Evolutionary conservation across 257 asterid genomes (phyloP).

Genomic region (Forsythia viridissima): DNA sequence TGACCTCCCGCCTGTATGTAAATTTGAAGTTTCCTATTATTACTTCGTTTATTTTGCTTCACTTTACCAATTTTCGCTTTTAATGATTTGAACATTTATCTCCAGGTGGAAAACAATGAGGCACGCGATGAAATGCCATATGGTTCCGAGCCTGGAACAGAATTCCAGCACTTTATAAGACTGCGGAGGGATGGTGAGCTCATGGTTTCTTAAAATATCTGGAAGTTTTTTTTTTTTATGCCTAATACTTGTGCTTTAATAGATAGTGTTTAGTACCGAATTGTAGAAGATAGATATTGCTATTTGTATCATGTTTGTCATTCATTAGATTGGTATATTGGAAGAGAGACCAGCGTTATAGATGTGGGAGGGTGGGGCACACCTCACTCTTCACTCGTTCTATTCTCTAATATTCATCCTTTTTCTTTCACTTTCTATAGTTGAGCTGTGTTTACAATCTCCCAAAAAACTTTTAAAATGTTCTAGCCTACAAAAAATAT

Average conservation of each 20-base stretch:
- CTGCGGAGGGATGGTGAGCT: constrained; percentile 56
- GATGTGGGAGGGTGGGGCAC: not conserved
- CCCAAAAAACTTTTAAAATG: not conserved
- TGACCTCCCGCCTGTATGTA: constrained; percentile 70
- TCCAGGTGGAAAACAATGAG: constrained; percentile 66
- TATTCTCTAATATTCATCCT: not conserved
- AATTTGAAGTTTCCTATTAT: not conserved
- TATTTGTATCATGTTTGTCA: not conserved
- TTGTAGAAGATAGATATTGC: not conserved
- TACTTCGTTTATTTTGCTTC: not conserved
- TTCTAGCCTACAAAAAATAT: not conserved
- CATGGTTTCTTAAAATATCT: not conserved
- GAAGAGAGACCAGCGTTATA: not conserved
- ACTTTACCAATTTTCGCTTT: not conserved
- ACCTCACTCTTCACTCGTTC: not conserved
- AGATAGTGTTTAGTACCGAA: not conserved
- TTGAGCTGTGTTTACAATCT: not conserved
- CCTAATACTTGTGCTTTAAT: not conserved
- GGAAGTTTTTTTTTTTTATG: not conserved
- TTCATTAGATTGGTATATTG: not conserved
- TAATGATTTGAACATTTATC: not conserved
- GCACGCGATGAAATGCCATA: constrained; percentile 61
- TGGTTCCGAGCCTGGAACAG: constrained; percentile 35
- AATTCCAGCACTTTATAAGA: constrained; percentile 70
- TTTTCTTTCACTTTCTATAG: not conserved